These are phyloP conservation scores for Kodamaea kaohsiungensis DNA, from an alignment of 805 yeast species.

Conservation along the genomic window DNA sequence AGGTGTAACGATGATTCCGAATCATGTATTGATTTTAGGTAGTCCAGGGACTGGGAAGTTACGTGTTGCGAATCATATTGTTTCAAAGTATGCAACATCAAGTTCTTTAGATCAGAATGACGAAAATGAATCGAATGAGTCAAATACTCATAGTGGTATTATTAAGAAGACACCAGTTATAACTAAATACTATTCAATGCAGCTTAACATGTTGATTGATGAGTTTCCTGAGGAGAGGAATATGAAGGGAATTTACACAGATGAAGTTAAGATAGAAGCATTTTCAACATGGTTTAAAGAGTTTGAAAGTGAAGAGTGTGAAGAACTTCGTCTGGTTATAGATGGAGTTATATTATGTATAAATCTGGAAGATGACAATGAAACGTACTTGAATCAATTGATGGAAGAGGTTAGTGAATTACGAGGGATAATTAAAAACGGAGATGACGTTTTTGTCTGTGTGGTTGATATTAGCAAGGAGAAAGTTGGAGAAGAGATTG, in stretches of 20 bases:
- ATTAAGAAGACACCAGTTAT: slow-evolving; percentile 25
- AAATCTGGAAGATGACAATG: slow-evolving; percentile 22
- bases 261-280: slow-evolving; percentile 12
- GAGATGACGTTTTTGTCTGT: slow-evolving; percentile 8
- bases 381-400: slow-evolving; percentile 15
- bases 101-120: not conserved
- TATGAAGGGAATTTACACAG: not conserved
- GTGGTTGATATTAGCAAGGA: slow-evolving; percentile 4
- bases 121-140: slow-evolving; percentile 3
- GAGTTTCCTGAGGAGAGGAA: slow-evolving; percentile 30
- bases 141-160: slow-evolving; percentile 33
- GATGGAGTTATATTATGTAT: slow-evolving; percentile 49
- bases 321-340: slow-evolving; percentile 46
- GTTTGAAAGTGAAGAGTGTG: slow-evolving; percentile 35
- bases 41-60: slow-evolving; percentile 44
- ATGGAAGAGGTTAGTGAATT: slow-evolving; percentile 13
- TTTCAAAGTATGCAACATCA: not conserved
- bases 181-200: slow-evolving; percentile 34
- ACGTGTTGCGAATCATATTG: slow-evolving; percentile 20
- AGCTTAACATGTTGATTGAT: slow-evolving; percentile 36
- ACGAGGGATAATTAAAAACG: not conserved
- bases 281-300: slow-evolving; percentile 42
- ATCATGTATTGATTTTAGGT: slow-evolving; percentile 49
- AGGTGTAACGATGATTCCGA: slow-evolving; percentile 16
- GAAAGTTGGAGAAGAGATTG: slow-evolving; percentile 25